Percentiles rank a stretch among this genome's conserved stretches.
phyloP scores from a whole-genome alignment of 2,329 filamentous ascomycete genomes.

The Tympanopsis confertula region DNA sequence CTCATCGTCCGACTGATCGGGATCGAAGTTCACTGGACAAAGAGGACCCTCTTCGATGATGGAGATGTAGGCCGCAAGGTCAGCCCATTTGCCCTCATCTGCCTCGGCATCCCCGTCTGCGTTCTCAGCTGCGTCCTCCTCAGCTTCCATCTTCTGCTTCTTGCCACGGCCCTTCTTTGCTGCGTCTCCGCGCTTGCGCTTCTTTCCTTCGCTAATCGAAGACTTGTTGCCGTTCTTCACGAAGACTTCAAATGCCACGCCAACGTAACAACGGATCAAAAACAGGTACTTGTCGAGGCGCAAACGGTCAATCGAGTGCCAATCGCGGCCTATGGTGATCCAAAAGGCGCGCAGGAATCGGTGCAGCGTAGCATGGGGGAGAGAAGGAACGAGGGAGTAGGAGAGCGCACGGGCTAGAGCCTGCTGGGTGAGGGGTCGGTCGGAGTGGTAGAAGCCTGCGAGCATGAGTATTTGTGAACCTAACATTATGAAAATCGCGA shows the following conservation, averaged over 20 bases:
- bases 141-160: background rate
- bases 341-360: conserved; percentile 30
- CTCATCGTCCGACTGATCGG: background rate
- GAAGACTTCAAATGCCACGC: conserved; percentile 33
- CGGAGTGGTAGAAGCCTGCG: conserved; percentile 46
- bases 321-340: conserved; percentile 32
- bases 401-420: conserved; percentile 43
- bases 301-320: conserved; percentile 28
- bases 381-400: conserved; percentile 31
- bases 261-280: conserved; percentile 43
- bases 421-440: conserved; percentile 47
- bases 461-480: no score
- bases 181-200: conserved; percentile 8
- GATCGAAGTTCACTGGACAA: background rate
- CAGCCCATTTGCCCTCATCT: background rate
- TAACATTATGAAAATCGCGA: no score
- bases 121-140: background rate
- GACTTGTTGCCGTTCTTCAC: conserved; percentile 2
- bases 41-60: background rate
- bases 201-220: background rate
- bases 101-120: background rate
- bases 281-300: conserved; percentile 53
- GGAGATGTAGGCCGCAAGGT: background rate
- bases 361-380: conserved; percentile 27
- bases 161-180: background rate